phyloP scores from a whole-genome alignment of 768 basidiomycete genomes.

The Amanita subjunquillea region DNA sequence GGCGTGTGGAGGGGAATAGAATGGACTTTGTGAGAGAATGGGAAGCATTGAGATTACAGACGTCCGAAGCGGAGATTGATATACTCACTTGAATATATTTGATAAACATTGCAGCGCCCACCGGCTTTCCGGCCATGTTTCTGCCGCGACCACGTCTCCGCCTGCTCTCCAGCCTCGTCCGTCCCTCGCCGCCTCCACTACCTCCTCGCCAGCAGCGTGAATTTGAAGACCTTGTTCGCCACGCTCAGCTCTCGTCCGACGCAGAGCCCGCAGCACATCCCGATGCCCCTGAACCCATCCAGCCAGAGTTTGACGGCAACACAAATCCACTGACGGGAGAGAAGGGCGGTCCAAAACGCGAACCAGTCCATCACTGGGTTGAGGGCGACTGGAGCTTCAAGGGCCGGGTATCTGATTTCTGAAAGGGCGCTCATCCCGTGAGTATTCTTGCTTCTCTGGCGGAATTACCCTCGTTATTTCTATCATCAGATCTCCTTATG shows the following conservation, averaged over 20 bases:
- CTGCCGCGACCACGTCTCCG: background rate
- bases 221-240: slow-evolving; percentile 74
- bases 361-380: slow-evolving; percentile 61
- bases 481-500: background rate
- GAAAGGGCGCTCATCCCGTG: background rate
- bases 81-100: background rate
- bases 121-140: too few relatives aligned
- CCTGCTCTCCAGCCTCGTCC: slow-evolving; percentile 25
- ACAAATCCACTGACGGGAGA: slow-evolving; percentile 79
- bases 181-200: slow-evolving; percentile 68
- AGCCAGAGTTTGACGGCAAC: slow-evolving; percentile 72
- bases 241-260: slow-evolving; percentile 32
- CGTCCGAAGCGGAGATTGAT: background rate
- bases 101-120: too few relatives aligned
- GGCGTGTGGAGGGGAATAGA: background rate
- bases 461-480: background rate
- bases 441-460: background rate
- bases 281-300: slow-evolving; percentile 49
- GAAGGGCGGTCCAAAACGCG: slow-evolving; percentile 76
- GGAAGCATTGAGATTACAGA: background rate
- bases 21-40: background rate
- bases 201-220: slow-evolving; percentile 71
- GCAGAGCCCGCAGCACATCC: slow-evolving; percentile 50
- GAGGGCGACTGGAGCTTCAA: slow-evolving; percentile 86
- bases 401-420: slow-evolving; percentile 84